These are phyloP conservation scores for Saposhnikovia divaricata DNA, from an alignment of 129 eudicot genomes.

Conservation along the genomic window DNA sequence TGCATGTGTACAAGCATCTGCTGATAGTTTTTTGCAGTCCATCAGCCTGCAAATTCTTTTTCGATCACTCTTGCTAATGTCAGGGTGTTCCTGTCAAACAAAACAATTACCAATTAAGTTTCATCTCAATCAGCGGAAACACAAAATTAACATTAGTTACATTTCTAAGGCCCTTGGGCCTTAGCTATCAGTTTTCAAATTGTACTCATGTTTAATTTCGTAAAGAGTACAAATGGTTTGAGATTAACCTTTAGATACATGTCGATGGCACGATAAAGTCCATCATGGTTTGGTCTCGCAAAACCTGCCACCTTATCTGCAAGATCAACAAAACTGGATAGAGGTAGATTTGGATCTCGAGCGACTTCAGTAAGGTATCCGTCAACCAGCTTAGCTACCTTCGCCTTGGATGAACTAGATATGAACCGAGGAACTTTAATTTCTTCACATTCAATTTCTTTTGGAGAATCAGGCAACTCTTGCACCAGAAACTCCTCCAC, in stretches of 20 bases:
- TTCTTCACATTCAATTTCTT: slow-evolving; percentile 39
- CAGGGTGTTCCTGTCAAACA: slow-evolving; percentile 55
- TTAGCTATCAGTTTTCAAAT: not conserved
- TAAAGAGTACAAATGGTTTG: not conserved
- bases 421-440: slow-evolving; percentile 25
- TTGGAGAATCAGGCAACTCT: slow-evolving; percentile 23
- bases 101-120: not conserved
- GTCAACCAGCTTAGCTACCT: slow-evolving; percentile 68
- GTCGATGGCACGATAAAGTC: slow-evolving; percentile 81
- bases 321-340: slow-evolving; percentile 57
- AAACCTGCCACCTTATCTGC: slow-evolving; percentile 66
- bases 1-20: slow-evolving; percentile 70
- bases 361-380: slow-evolving; percentile 72
- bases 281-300: slow-evolving; percentile 63
- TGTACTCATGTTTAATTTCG: not conserved
- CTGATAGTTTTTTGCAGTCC: slow-evolving; percentile 76
- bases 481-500: slow-evolving; percentile 56
- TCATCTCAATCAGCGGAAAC: not conserved
- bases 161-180: not conserved
- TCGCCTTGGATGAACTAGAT: slow-evolving; percentile 40
- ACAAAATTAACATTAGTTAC: not conserved
- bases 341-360: slow-evolving; percentile 48
- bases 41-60: slow-evolving; percentile 70
- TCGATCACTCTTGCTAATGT: slow-evolving; percentile 70
- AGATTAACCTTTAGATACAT: slow-evolving; percentile 69